phyloP scores from a whole-genome alignment of 225 moss, liverwort and hornwort genomes.

The Climacium dendroides region DNA sequence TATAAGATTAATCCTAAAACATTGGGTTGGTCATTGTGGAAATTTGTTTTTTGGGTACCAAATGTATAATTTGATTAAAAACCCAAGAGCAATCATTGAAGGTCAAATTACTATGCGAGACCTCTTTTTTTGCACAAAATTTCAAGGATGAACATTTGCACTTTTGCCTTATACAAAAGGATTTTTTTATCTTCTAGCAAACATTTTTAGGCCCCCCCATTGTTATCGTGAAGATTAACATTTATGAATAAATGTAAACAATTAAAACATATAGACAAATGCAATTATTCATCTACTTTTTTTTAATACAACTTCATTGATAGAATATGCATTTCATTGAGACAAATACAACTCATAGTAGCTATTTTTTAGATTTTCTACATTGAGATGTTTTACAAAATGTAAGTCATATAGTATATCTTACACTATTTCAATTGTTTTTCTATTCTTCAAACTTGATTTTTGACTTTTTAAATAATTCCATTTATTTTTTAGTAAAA shows the following conservation, averaged over 20 bases:
- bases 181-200: background rate
- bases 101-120: background rate
- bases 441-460: background rate
- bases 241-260: background rate
- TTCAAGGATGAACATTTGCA: fast-evolving
- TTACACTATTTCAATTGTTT: background rate
- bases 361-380: background rate
- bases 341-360: background rate
- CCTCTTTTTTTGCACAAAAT: background rate
- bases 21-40: fast-evolving
- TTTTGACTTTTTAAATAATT: background rate
- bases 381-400: background rate
- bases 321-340: background rate
- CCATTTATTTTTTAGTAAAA: background rate
- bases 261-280: background rate
- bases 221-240: background rate
- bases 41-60: too few relatives aligned
- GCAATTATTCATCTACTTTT: background rate
- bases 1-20: too few relatives aligned
- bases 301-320: too few relatives aligned
- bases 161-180: background rate
- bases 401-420: background rate
- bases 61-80: too few relatives aligned
- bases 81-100: fast-evolving
- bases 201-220: fast-evolving